Base-by-base conservation (phyloP, 441 rosid genomes). In the Pelargonium myrrhifolium region DNA sequence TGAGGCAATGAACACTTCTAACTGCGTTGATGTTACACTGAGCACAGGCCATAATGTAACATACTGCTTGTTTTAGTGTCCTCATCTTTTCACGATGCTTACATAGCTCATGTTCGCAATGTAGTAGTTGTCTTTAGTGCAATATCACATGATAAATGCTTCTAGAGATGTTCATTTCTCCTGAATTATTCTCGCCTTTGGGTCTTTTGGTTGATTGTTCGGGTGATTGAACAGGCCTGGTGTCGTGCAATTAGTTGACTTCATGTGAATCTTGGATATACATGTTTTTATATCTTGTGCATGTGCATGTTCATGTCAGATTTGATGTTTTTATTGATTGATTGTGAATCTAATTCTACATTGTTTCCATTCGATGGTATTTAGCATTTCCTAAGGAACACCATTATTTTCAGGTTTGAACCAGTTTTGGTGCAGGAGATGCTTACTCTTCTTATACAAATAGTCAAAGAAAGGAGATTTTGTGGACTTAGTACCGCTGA, bases 381-480 rank as follows among this genome's bases (percentile, higher is more conserved):
- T 77, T 60, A 75, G 58, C 61, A 28, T 65, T 58, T 76, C 72
- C 39, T 66, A 70, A 73, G 60, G 18, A 58, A 65, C 45, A 51
- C 70, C 22, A 47, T 60, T 0, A 71, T 79, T 63, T 75, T 75
- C 87, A 95, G 99, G 87, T 89, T 82, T 68, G 98, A 95, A 76
- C 88, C 96, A 51, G 84, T 83, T 79, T 79, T 95, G 65, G 85
- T 88, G 70, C 85, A 84, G 80, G 96, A 92, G 81, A 87, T 95
- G 99, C 93, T 95, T 73, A 81, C 81, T 65, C 88, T 95, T 72
- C 77, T 95, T 31, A 79, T 92, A 74, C 99, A 95, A 81, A 85
- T 95, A 67, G 77, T 95, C 72, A 93, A 87, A 81, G 99, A 95
- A 84, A 85, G 99, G 79, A 84, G 90, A 66, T 92, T 92, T 79